phyloP scores from a whole-genome alignment of 331 rosid genomes.

The Malus hybrid region DNA sequence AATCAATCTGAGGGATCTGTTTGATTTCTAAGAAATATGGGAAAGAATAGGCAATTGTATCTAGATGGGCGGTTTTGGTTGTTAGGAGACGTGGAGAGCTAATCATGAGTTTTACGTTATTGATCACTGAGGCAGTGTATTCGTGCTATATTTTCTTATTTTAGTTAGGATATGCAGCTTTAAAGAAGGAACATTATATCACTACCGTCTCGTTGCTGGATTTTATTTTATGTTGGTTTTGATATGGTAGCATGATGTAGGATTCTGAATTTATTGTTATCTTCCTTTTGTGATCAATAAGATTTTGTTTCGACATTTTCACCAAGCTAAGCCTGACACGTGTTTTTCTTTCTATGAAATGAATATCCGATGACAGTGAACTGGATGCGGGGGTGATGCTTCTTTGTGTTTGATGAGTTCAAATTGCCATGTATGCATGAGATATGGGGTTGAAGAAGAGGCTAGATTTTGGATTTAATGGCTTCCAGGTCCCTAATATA shows the following conservation, averaged over 20 bases:
- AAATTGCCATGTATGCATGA: conserved; percentile 34
- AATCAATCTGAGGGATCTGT: neutral
- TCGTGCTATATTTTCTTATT: neutral
- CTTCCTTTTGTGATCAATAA: neutral
- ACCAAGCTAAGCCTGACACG: neutral
- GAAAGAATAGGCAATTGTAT: neutral
- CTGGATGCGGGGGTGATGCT: conserved; percentile 22
- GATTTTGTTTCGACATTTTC: neutral
- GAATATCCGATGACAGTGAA: conserved; percentile 30
- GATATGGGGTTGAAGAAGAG: conserved; percentile 84
- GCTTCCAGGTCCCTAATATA: conserved; percentile 56
- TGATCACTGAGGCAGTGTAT: neutral
- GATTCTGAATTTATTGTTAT: neutral
- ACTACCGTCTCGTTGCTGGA: neutral
- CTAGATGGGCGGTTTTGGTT: neutral
- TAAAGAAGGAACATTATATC: neutral
- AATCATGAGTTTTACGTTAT: neutral
- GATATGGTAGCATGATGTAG: neutral
- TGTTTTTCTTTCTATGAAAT: neutral
- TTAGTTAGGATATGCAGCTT: neutral
- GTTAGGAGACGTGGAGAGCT: neutral
- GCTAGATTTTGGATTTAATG: conserved; percentile 49
- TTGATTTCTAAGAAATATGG: neutral
- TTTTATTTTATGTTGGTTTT: neutral
- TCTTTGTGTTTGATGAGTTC: conserved; percentile 40